Evolutionary conservation across 305 asterid genomes (phyloP).

Genomic region (Fraxinus latifolia): DNA sequence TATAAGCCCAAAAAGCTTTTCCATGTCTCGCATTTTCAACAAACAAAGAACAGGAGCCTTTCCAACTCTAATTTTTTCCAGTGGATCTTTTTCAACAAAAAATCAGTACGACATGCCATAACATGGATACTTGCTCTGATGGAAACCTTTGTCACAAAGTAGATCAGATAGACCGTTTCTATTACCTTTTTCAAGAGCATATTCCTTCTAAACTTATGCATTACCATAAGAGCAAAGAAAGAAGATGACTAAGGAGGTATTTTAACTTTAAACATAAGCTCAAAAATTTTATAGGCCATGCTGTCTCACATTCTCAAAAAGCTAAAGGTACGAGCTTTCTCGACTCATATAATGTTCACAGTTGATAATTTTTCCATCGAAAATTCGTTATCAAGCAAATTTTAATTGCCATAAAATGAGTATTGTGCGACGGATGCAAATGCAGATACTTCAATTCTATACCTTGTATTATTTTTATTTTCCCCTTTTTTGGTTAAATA

Average conservation of each 20-base stretch:
- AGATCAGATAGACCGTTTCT: neutral
- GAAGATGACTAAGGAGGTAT: neutral
- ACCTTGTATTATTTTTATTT: neutral
- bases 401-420: neutral
- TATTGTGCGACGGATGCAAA: neutral
- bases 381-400: constrained; percentile 5
- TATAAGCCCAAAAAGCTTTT: neutral
- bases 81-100: neutral
- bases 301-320: constrained; percentile 21
- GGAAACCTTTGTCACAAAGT: neutral
- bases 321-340: constrained; percentile 13
- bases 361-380: neutral
- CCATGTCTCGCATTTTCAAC: neutral
- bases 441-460: constrained; percentile 6
- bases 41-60: neutral
- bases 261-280: neutral
- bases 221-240: constrained; percentile 4
- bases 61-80: neutral
- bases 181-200: neutral
- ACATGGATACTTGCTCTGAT: neutral
- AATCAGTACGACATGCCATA: neutral
- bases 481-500: neutral
- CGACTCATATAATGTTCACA: constrained; percentile 10
- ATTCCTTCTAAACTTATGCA: constrained; percentile 5
- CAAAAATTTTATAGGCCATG: neutral